These are phyloP conservation scores for Suillus subalutaceus DNA, from an alignment of 768 basidiomycete species.

Conservation along the genomic window DNA sequence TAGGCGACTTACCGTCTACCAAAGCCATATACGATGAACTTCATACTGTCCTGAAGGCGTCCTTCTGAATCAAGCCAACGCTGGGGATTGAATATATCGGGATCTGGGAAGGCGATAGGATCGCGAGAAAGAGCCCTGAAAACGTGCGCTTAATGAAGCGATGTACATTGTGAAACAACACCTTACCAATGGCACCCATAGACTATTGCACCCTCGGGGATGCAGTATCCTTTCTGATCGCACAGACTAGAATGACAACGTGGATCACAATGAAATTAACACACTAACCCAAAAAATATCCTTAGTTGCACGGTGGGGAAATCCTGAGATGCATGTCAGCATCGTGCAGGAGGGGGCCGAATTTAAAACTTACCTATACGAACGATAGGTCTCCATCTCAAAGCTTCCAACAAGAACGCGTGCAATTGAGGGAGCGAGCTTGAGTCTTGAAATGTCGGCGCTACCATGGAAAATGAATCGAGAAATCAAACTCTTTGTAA, in stretches of 20 bases:
- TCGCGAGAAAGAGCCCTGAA: background rate
- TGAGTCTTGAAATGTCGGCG: background rate
- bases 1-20: background rate
- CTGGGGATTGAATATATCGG: background rate
- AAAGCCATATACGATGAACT: background rate
- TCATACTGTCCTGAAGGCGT: background rate
- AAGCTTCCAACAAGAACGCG: background rate
- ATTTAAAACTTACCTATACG: background rate
- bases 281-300: background rate
- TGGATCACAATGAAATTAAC: background rate
- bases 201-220: background rate
- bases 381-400: background rate
- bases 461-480: background rate
- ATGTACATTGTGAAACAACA: background rate
- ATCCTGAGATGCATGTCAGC: background rate
- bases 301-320: background rate
- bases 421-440: background rate
- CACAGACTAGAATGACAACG: background rate
- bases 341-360: background rate
- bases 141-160: background rate
- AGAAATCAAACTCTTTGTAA: background rate
- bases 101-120: background rate
- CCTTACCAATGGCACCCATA: background rate
- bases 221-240: background rate
- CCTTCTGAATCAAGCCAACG: conserved; percentile 2